phyloP scores from a whole-genome alignment of 2,329 filamentous ascomycete species.

The Drechslerella dactyloides region DNA sequence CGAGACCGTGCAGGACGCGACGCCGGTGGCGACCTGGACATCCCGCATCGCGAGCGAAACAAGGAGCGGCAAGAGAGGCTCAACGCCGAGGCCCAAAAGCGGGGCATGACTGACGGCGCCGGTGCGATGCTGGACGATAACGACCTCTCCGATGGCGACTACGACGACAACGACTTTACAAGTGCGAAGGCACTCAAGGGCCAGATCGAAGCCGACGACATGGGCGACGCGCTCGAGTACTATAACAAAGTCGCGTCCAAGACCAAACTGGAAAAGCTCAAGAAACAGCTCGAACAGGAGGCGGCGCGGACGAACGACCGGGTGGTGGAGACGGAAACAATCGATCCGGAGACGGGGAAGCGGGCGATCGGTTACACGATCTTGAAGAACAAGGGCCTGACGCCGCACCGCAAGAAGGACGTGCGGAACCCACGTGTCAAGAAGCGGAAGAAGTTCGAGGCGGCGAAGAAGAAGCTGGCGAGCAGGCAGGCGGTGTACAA shows the following conservation, averaged over 20 bases:
- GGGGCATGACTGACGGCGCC: conserved; percentile 67
- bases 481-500: conserved; percentile 86
- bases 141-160: conserved; percentile 67
- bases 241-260: conserved; percentile 79
- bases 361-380: conserved; percentile 92
- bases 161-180: conserved; percentile 44
- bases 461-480: conserved; percentile 95
- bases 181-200: conserved; percentile 51
- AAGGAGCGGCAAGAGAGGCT: conserved; percentile 84
- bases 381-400: conserved; percentile 95
- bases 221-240: conserved; percentile 73
- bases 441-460: conserved; percentile 95
- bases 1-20: conserved; percentile 75
- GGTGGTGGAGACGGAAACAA: conserved; percentile 66
- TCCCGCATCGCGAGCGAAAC: conserved; percentile 87
- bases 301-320: conserved; percentile 65
- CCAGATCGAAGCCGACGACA: conserved; percentile 47
- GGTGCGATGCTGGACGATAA: conserved; percentile 67
- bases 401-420: conserved; percentile 89
- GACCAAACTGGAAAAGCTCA: conserved; percentile 58
- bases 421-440: conserved; percentile 94
- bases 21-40: conserved; percentile 78
- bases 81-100: conserved; percentile 81
- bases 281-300: conserved; percentile 77
- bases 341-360: conserved; percentile 67